These are phyloP conservation scores for Quercus rubra DNA, from an alignment of 306 rosid genomes.

Conservation along the genomic window DNA sequence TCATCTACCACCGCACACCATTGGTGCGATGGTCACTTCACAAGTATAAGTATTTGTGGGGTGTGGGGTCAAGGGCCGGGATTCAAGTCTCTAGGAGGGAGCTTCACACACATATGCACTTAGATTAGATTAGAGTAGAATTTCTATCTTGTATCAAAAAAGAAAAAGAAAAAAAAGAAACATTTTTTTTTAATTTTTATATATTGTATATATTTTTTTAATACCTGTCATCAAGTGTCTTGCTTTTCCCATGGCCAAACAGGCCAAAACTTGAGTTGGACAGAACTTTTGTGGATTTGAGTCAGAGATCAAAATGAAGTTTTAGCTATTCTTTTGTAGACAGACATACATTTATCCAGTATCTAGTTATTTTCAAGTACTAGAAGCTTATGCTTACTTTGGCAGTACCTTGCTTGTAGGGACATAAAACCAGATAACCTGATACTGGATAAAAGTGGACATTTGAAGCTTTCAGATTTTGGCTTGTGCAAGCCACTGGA, in stretches of 20 bases:
- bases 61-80: too few relatives aligned
- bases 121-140: too few relatives aligned
- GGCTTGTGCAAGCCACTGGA: conserved; percentile 99
- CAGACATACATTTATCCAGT: not conserved
- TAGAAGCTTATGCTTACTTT: conserved; percentile 17
- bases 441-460: conserved; percentile 92
- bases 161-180: not conserved
- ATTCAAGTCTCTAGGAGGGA: too few relatives aligned
- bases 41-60: too few relatives aligned
- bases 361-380: not conserved
- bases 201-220: too few relatives aligned
- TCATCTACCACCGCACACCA: not conserved
- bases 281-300: not conserved
- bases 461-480: conserved; percentile 98
- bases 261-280: not conserved
- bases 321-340: not conserved
- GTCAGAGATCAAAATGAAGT: not conserved
- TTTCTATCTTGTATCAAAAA: too few relatives aligned
- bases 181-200: not conserved
- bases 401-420: conserved; percentile 63
- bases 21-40: too few relatives aligned
- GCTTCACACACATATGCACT: too few relatives aligned
- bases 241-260: not conserved
- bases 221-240: not conserved
- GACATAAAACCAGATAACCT: conserved; percentile 98